phyloP scores from a whole-genome alignment of 768 basidiomycete species.

The Mycena haematopus region DNA sequence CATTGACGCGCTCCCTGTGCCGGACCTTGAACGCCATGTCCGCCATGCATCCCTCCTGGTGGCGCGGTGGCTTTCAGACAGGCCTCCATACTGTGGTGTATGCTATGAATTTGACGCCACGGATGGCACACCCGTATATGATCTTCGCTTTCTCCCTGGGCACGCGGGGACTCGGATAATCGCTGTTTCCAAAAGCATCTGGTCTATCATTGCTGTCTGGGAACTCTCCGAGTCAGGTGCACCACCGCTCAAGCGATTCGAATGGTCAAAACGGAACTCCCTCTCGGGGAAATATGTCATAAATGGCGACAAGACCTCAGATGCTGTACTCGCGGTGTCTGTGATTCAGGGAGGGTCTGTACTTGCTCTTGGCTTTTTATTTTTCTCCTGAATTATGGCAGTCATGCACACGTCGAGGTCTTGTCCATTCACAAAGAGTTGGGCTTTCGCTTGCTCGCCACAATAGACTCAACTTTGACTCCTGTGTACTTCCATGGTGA shows the following conservation, averaged over 20 bases:
- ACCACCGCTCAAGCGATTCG: constrained; percentile 40
- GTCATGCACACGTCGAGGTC: constrained; percentile 42
- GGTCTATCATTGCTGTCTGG: constrained; percentile 67
- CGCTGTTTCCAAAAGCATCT: constrained; percentile 64
- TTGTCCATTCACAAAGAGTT: constrained; percentile 36
- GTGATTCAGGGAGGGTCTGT: constrained; percentile 54
- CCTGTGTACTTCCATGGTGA: constrained; percentile 59
- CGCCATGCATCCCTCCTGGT: constrained; percentile 54
- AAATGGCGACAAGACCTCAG: constrained; percentile 52
- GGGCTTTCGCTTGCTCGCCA: constrained; percentile 39
- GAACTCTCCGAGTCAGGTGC: constrained; percentile 40
- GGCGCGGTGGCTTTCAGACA: constrained; percentile 50
- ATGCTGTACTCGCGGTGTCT: constrained; percentile 59
- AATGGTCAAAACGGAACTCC: constrained; percentile 62
- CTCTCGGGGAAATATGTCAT: constrained; percentile 59
- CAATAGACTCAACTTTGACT: constrained; percentile 48
- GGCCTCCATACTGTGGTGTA: constrained; percentile 24
- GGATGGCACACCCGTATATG: constrained; percentile 52
- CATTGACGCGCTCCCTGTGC: constrained; percentile 43
- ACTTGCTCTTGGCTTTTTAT: constrained; percentile 1
- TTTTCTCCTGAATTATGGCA: constrained; percentile 34
- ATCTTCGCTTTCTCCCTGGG: constrained; percentile 60
- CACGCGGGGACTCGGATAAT: constrained; percentile 51
- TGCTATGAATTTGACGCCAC: constrained; percentile 38
- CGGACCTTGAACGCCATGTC: constrained; percentile 54